phyloP scores from a whole-genome alignment of 768 basidiomycete genomes.

The Boletus reticulatus region DNA sequence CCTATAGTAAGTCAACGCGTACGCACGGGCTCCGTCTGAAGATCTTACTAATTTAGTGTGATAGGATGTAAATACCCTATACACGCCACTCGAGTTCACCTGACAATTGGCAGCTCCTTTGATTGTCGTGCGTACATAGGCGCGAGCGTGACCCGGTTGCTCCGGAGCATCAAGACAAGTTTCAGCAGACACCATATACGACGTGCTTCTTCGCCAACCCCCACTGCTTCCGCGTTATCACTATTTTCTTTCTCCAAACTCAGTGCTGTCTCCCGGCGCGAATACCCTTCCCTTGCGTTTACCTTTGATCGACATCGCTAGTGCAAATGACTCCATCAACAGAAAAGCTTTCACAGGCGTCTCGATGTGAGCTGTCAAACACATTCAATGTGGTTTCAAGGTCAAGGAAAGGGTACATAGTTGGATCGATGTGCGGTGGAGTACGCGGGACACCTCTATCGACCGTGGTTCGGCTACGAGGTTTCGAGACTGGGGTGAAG shows the following conservation, averaged over 20 bases:
- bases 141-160: too few species aligned
- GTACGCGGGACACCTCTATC: not conserved
- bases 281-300: slow-evolving; percentile 26
- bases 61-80: too few species aligned
- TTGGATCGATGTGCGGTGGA: slow-evolving; percentile 3
- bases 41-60: too few species aligned
- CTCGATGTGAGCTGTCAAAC: slow-evolving; percentile 13
- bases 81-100: not conserved
- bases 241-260: slow-evolving; percentile 16
- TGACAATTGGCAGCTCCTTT: not conserved
- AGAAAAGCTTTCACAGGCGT: slow-evolving; percentile 20
- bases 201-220: not conserved
- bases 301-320: slow-evolving; percentile 22
- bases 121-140: too few species aligned
- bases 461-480: not conserved
- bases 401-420: slow-evolving; percentile 4
- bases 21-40: too few species aligned
- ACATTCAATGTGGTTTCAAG: not conserved
- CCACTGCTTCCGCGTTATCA: not conserved
- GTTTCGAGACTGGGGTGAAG: slow-evolving; percentile 3
- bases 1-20: too few species aligned
- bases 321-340: slow-evolving; percentile 19
- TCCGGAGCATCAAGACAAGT: too few species aligned
- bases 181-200: too few species aligned
- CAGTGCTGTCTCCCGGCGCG: slow-evolving; percentile 10